A percentile compares a stretch with the other conserved stretches of the same genome.
Conservation (phyloP, 2,329 filamentous ascomycete genomes). For the Cercospora berteroae region DNA sequence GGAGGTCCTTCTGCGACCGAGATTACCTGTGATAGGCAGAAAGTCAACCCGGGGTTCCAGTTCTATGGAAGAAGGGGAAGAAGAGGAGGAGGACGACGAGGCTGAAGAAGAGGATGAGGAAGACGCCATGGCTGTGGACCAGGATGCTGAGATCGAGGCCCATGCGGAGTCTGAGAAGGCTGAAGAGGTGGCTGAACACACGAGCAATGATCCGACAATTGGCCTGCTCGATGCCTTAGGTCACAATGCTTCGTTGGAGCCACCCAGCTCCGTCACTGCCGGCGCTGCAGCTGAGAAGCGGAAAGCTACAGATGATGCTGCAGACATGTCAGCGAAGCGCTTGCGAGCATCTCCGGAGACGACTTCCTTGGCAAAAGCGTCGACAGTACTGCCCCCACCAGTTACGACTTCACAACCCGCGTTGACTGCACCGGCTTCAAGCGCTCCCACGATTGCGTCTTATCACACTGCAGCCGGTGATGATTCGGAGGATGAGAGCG, state of each 20-base stretch:
- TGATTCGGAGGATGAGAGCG: conserved; percentile 33
- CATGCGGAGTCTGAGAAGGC: background rate
- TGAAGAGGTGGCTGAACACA: background rate
- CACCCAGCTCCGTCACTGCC: conserved; percentile 6
- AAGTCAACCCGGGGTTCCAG: conserved; percentile 5
- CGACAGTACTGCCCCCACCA: background rate
- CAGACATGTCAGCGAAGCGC: conserved; percentile 22
- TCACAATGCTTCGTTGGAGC: conserved; percentile 13
- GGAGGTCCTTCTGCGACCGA: conserved; percentile 64
- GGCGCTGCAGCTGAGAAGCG: conserved; percentile 10
- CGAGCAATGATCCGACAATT: background rate
- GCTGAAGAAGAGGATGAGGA: conserved; percentile 18
- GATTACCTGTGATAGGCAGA: conserved; percentile 44
- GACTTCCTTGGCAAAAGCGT: background rate
- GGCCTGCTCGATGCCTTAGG: conserved; percentile 15
- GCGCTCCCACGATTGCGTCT: conserved; percentile 11
- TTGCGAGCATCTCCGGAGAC: conserved; percentile 24
- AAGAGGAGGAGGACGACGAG: conserved; percentile 21
- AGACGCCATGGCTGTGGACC: conserved; percentile 10
- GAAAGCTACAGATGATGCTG: conserved; percentile 12
- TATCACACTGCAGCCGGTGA: conserved; percentile 17
- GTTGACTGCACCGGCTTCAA: conserved; percentile 3
- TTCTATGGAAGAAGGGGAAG: conserved; percentile 19
- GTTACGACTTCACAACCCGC: background rate
- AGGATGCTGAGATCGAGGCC: conserved; percentile 1